Percentiles rank a stretch among this genome's conserved stretches.
Evolutionary conservation across 495 filamentous ascomycete species (phyloP).

Genomic region (Copromyces sp.): DNA sequence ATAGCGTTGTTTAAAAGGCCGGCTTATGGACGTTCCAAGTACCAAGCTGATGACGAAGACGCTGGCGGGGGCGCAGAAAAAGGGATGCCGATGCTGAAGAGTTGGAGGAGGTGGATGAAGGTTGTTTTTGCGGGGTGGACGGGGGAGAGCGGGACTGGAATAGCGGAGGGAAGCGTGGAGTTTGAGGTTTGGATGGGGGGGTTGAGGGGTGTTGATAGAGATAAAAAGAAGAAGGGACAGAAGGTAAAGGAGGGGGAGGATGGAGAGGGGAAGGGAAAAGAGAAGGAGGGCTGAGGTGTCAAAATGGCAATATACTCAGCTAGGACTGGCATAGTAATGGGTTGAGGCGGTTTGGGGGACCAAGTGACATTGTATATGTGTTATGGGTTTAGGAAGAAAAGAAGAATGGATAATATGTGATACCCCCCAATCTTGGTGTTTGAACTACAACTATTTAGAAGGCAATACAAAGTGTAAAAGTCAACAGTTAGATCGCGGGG

Average conservation of each 20-base stretch:
- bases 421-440: not conserved
- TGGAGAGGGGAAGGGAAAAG: not conserved
- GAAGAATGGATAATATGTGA: not conserved
- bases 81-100: slow-evolving; percentile 21
- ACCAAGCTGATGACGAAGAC: slow-evolving; percentile 11
- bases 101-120: slow-evolving; percentile 60
- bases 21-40: slow-evolving; percentile 26
- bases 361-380: not conserved
- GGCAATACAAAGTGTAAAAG: not conserved
- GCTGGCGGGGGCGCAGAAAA: slow-evolving; percentile 12
- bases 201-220: slow-evolving; percentile 28
- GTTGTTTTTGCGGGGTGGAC: slow-evolving; percentile 72
- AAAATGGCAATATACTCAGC: not conserved
- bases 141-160: slow-evolving; percentile 30
- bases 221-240: slow-evolving; percentile 9
- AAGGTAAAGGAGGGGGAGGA: slow-evolving; percentile 6
- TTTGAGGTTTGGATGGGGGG: slow-evolving; percentile 50
- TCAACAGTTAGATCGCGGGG: not conserved
- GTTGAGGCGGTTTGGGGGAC: not conserved
- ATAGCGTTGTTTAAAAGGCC: slow-evolving; percentile 65
- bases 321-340: not conserved
- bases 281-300: not conserved
- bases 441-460: not conserved
- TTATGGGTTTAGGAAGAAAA: not conserved
- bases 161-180: slow-evolving; percentile 36